phyloP scores from a whole-genome alignment of 2,329 filamentous ascomycete genomes.

The Dactylellina haptotyla region DNA sequence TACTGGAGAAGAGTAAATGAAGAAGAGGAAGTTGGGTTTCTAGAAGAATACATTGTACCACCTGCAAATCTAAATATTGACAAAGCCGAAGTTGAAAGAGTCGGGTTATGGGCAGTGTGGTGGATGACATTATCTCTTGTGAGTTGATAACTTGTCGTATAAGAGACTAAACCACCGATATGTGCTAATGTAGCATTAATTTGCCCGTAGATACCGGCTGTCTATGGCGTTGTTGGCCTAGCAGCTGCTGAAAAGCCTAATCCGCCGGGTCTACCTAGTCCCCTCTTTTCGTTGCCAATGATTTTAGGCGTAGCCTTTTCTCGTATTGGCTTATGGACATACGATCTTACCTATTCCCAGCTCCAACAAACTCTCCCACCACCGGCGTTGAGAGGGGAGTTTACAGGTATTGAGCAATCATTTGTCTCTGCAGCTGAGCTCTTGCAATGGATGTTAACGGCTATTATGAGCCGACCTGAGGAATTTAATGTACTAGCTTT shows the following conservation, averaged over 20 bases:
- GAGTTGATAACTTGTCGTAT: slow-evolving; percentile 9
- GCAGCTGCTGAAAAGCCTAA: slow-evolving; percentile 27
- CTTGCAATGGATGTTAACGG: slow-evolving; percentile 60
- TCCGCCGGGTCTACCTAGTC: slow-evolving; percentile 46
- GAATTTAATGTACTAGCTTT: slow-evolving; percentile 62
- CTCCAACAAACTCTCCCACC: slow-evolving; percentile 63
- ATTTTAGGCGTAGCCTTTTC: slow-evolving; percentile 63
- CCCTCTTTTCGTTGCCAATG: slow-evolving; percentile 60
- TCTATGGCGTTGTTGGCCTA: slow-evolving; percentile 30
- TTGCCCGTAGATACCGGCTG: slow-evolving; percentile 57
- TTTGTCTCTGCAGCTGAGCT: slow-evolving; percentile 63
- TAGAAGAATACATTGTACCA: slow-evolving; percentile 56
- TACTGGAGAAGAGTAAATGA: slow-evolving; percentile 23
- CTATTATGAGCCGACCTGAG: slow-evolving; percentile 60
- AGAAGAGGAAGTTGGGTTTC: slow-evolving; percentile 50
- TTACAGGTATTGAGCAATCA: slow-evolving; percentile 63
- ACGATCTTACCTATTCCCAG: slow-evolving; percentile 64
- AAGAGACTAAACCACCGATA: background rate
- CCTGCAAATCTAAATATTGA: slow-evolving; percentile 57
- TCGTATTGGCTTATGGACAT: slow-evolving; percentile 63
- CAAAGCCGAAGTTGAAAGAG: slow-evolving; percentile 59
- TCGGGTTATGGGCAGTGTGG: slow-evolving; percentile 63
- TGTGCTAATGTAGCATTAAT: background rate
- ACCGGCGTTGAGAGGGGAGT: slow-evolving; percentile 61
- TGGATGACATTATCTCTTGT: slow-evolving; percentile 63